Evolutionary conservation across 805 yeast genomes (phyloP).

Genomic region (Wickerhamomyces rabaulensis): DNA sequence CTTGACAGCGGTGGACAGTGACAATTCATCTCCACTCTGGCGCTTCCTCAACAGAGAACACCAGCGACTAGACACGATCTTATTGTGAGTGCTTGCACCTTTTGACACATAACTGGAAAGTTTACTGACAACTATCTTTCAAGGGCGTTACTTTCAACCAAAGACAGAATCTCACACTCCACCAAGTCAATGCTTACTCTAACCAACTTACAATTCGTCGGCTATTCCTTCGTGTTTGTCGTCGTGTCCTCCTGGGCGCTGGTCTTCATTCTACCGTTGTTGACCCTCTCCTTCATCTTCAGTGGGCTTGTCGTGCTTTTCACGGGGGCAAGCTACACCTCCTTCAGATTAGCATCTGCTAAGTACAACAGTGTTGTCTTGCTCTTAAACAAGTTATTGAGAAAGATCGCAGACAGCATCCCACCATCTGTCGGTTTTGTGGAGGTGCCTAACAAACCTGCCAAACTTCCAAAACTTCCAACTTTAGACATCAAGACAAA

Average conservation of each 20-base stretch:
- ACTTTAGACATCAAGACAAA: background rate
- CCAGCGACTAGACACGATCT: slow-evolving; percentile 17
- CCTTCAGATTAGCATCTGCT: slow-evolving; percentile 21
- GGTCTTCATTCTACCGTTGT: slow-evolving; percentile 18
- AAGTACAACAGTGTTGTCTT: slow-evolving; percentile 22
- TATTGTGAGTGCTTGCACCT: slow-evolving; percentile 2
- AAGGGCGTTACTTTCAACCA: background rate
- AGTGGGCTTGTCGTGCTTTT: slow-evolving; percentile 23
- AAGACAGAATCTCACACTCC: background rate
- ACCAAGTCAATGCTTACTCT: slow-evolving; percentile 9
- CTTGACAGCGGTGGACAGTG: background rate
- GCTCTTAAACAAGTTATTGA: slow-evolving; percentile 21
- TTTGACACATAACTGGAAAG: background rate
- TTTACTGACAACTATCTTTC: background rate
- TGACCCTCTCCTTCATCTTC: slow-evolving; percentile 19
- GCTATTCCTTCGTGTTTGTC: slow-evolving; percentile 15
- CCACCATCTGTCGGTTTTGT: slow-evolving; percentile 25
- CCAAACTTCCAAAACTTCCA: slow-evolving; percentile 2
- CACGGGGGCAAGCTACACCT: slow-evolving; percentile 20
- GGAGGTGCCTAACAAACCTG: slow-evolving; percentile 10
- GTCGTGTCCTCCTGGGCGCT: slow-evolving; percentile 11
- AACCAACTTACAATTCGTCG: slow-evolving; percentile 14
- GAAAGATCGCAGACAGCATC: slow-evolving; percentile 21
- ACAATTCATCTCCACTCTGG: slow-evolving; percentile 9
- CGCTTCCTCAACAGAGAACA: slow-evolving; percentile 7